phyloP scores from a whole-genome alignment of 768 basidiomycete genomes.

The Rhizopogon salebrosus region DNA sequence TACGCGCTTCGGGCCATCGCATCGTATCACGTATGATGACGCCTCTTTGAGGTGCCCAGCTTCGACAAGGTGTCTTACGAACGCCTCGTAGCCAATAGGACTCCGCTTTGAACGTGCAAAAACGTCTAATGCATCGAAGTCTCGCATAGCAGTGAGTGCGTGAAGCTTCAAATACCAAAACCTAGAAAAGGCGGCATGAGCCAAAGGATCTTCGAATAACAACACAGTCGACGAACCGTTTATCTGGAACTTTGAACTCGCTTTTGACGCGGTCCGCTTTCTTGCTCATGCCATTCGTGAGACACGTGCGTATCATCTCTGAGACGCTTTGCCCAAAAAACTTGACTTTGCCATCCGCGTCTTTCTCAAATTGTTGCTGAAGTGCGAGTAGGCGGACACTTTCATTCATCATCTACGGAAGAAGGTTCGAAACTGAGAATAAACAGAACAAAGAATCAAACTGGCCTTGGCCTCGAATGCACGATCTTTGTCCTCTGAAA shows the following conservation, averaged over 20 bases:
- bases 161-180: constrained; percentile 94
- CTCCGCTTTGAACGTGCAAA: constrained; percentile 86
- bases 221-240: constrained; percentile 52
- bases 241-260: constrained; percentile 94
- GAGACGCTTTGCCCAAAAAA: constrained; percentile 86
- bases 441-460: not conserved
- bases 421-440: too few species aligned
- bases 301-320: constrained; percentile 75
- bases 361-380: constrained; percentile 88
- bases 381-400: constrained; percentile 63
- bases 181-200: constrained; percentile 32
- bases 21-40: constrained; percentile 69
- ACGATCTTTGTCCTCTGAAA: constrained; percentile 91
- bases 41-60: constrained; percentile 77
- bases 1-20: constrained; percentile 76
- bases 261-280: constrained; percentile 82
- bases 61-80: constrained; percentile 73
- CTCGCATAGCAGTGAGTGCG: constrained; percentile 69
- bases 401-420: constrained; percentile 85
- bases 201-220: not conserved
- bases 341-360: constrained; percentile 67
- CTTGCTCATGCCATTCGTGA: constrained; percentile 78
- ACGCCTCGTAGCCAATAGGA: constrained; percentile 94
- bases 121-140: constrained; percentile 81
- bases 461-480: constrained; percentile 84